phyloP scores from a whole-genome alignment of 2,329 filamentous ascomycete genomes.

The Epicoccum sorghinum region DNA sequence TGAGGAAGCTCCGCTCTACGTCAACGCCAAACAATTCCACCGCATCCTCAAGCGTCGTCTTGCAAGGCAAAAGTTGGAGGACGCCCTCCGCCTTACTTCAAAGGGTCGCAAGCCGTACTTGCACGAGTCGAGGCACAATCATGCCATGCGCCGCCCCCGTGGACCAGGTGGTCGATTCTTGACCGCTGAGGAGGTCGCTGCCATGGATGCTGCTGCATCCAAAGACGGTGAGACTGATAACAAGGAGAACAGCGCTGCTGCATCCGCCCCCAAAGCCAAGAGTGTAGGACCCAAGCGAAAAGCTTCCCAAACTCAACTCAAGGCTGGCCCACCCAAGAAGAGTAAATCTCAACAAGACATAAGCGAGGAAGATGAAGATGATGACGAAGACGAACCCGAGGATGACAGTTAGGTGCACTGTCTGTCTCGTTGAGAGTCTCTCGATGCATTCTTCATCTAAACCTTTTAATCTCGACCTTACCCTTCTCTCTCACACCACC shows the following conservation, averaged over 20 bases:
- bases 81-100: constrained; percentile 86
- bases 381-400: constrained; percentile 59
- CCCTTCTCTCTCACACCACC: constrained; percentile 30
- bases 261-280: constrained; percentile 26
- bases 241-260: constrained; percentile 47
- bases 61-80: constrained; percentile 90
- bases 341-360: constrained; percentile 56
- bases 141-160: constrained; percentile 93
- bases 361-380: constrained; percentile 60
- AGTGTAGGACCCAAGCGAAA: constrained; percentile 41
- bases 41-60: constrained; percentile 93
- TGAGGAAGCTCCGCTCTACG: constrained; percentile 94
- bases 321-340: constrained; percentile 54
- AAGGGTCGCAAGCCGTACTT: constrained; percentile 97
- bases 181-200: constrained; percentile 92
- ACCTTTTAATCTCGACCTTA: constrained; percentile 30
- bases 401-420: constrained; percentile 46
- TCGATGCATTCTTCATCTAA: constrained; percentile 19
- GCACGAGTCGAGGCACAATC: constrained; percentile 96
- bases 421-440: background rate
- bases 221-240: constrained; percentile 43
- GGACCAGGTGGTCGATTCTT: constrained; percentile 94
- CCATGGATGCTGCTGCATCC: constrained; percentile 68
- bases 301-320: constrained; percentile 38
- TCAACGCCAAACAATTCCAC: constrained; percentile 99